phyloP scores from a whole-genome alignment of 768 basidiomycete genomes.

The Clitopilus passeckerianus region DNA sequence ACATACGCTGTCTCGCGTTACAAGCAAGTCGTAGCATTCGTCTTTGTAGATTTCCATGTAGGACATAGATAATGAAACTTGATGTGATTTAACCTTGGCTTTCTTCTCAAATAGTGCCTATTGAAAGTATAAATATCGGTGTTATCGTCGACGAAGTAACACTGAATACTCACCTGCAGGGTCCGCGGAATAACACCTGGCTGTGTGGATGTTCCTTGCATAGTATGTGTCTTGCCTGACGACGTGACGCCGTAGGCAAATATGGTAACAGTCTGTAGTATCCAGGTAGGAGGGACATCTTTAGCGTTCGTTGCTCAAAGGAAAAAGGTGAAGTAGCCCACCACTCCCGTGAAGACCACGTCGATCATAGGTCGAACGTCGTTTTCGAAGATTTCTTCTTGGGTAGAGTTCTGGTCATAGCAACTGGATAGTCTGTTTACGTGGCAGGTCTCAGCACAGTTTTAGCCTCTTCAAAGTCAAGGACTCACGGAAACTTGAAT shows the following conservation, averaged over 20 bases:
- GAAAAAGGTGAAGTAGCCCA: constrained; percentile 27
- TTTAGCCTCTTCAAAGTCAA: background rate
- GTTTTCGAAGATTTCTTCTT: constrained; percentile 71
- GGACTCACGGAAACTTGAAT: constrained; percentile 75
- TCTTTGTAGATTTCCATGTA: constrained; percentile 94
- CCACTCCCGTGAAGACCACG: constrained; percentile 71
- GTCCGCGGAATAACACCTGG: constrained; percentile 87
- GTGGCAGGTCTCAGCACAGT: background rate
- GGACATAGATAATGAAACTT: constrained; percentile 51
- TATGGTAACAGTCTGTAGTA: constrained; percentile 69
- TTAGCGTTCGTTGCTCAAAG: background rate
- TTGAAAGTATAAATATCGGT: background rate
- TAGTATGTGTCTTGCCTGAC: constrained; percentile 89
- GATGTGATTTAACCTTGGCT: constrained; percentile 28
- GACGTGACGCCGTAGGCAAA: constrained; percentile 92
- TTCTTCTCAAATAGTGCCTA: constrained; percentile 58
- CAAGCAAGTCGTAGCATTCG: constrained; percentile 84
- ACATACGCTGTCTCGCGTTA: constrained; percentile 60
- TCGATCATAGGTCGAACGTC: constrained; percentile 79
- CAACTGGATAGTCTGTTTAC: constrained; percentile 62
- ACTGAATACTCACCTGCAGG: constrained; percentile 46
- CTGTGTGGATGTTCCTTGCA: constrained; percentile 72
- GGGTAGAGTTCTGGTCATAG: constrained; percentile 64
- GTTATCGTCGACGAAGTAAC: no score
- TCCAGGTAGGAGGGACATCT: no score